Base-by-base conservation (phyloP, 768 basidiomycete genomes). In the Clitopilus passeckerianus region DNA sequence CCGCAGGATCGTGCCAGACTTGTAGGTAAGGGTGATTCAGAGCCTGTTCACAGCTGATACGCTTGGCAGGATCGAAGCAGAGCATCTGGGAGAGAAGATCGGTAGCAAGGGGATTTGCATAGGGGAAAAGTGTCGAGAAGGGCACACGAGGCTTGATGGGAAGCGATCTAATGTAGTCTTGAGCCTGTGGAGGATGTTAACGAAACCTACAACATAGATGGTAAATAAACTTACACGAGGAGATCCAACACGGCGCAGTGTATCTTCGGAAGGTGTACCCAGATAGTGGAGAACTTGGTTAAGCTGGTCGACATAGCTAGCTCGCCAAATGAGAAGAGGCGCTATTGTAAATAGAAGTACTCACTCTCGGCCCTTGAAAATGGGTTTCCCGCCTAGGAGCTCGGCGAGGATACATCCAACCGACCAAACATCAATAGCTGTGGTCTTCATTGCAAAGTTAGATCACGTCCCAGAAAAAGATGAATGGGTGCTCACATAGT, bases 231-330 rank as follows among this genome's bases (percentile, higher is more conserved):
- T 53, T 67, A 94, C 95, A 60, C 97, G 82, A 33, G 97, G 96
- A 35, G 91, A 94, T 22, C 97, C 97, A 55, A 99, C 95, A 53
- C 97, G 88, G 53, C 96, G 87, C 12, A 99, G 85, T 0, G 97
- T 97, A 62, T 96, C 93, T 71, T 99, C 97, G 18, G 92, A 91
- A 0, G 96, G 97, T 0, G 97, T 98, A 23, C 97, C 97, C n/a
- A 98, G 86, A 68, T 95, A 93, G 72, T 98, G 95, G 35, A 99
- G 80, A 68, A 99, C 98, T 74, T 97, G 94, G 70, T 98, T 98
- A 56, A 98, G 81, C 72, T 99, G 97, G 71, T 99, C 97, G 58
- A 99, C 96, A 70, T 99, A 98, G 70, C 92, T 93, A 67, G 8
- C 3, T 57, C 52, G 57, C 8, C 56, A 7, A 23, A 35, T 62